Percentiles rank a stretch among this genome's conserved stretches.
Evolutionary conservation across 371 early-diverging fungal genomes (phyloP).

Genomic region (Mortierella polycephala): DNA sequence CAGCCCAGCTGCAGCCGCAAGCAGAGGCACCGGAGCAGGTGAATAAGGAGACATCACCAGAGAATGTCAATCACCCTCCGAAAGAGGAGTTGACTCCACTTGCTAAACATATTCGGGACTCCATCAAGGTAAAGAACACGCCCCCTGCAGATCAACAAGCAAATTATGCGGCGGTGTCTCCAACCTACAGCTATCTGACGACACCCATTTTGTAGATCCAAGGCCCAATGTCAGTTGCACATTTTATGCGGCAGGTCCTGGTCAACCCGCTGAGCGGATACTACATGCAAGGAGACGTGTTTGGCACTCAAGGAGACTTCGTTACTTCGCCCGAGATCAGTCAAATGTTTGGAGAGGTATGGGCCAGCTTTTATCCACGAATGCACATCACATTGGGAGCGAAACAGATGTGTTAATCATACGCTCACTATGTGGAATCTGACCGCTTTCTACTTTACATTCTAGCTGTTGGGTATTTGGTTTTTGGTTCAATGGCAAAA

Average conservation of each 20-base stretch:
- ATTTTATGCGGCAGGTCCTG: constrained; percentile 90
- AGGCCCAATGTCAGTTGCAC: constrained; percentile 89
- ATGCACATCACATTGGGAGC: neutral
- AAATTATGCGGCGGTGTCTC: neutral
- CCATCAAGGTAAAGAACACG: constrained; percentile 61
- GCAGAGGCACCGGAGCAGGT: too few species aligned
- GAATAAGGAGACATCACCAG: neutral
- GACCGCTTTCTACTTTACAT: neutral
- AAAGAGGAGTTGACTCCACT: constrained; percentile 70
- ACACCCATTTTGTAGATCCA: constrained; percentile 57
- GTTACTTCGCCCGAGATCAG: constrained; percentile 96
- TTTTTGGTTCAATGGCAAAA: constrained; percentile 80
- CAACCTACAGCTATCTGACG: neutral
- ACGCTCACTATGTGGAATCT: too few species aligned
- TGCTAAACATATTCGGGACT: constrained; percentile 69
- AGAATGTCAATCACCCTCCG: constrained; percentile 12
- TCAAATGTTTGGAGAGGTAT: constrained; percentile 97
- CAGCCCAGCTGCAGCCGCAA: neutral
- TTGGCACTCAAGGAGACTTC: constrained; percentile 96
- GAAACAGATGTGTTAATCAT: too few species aligned
- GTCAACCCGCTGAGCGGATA: constrained; percentile 93
- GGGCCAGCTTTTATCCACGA: neutral
- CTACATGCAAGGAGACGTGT: constrained; percentile 91
- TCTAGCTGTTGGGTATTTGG: constrained; percentile 81
- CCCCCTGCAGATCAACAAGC: neutral